Conservation (phyloP, 2,329 filamentous ascomycete species). For the Scortechinia acanthostroma region DNA sequence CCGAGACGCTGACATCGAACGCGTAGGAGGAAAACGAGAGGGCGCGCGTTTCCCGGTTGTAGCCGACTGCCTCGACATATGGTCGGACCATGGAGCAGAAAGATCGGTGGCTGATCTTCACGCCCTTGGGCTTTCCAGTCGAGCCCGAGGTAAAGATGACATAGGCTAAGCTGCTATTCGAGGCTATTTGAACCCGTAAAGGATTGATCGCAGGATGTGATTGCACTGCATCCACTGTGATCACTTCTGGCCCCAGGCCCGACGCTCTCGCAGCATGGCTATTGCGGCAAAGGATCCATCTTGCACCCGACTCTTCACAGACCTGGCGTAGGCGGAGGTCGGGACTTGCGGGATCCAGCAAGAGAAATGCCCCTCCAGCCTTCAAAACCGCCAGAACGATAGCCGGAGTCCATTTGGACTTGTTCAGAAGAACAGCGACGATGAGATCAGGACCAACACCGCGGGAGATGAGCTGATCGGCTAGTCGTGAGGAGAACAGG, state of each 20-base stretch:
- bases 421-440: slow-evolving; percentile 8
- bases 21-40: slow-evolving; percentile 17
- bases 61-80: slow-evolving; percentile 6
- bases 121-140: slow-evolving; percentile 38
- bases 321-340: slow-evolving; percentile 5
- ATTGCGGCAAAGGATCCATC: not conserved
- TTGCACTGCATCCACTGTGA: not conserved
- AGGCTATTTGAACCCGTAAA: too few species aligned
- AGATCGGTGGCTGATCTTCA: slow-evolving; percentile 17
- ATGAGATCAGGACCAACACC: slow-evolving; percentile 6
- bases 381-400: slow-evolving; percentile 10
- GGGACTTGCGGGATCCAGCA: slow-evolving; percentile 8
- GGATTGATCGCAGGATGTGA: not conserved
- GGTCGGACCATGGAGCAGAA: slow-evolving; percentile 8
- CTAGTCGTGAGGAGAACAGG: not conserved
- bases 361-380: slow-evolving; percentile 11
- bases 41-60: slow-evolving; percentile 6
- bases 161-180: too few species aligned
- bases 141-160: slow-evolving; percentile 44
- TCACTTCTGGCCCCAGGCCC: not conserved
- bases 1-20: slow-evolving; percentile 24
- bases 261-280: not conserved
- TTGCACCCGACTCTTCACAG: not conserved
- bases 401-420: slow-evolving; percentile 6
- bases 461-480: not conserved